These are phyloP conservation scores for Rubroshorea leprosula DNA, from an alignment of 345 rosid genomes.

Conservation along the genomic window DNA sequence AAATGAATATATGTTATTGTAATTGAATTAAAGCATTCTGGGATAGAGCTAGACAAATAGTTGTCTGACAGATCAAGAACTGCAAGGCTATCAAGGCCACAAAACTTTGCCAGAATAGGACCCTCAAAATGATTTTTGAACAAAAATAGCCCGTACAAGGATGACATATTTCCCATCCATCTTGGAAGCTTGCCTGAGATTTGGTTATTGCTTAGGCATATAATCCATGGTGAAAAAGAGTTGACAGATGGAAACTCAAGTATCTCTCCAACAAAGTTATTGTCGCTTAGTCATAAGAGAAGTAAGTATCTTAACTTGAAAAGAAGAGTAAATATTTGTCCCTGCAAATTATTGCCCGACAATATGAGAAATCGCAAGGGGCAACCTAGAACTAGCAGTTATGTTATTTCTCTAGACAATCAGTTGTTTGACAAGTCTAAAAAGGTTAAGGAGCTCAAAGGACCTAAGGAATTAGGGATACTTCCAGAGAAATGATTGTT, in stretches of 20 bases:
- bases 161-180: background rate
- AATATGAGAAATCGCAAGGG: background rate
- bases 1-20: background rate
- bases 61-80: slow-evolving; percentile 19
- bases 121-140: slow-evolving; percentile 10
- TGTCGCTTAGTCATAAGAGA: slow-evolving; percentile 6
- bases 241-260: background rate
- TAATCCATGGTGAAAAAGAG: background rate
- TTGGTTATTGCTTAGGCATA: slow-evolving; percentile 17
- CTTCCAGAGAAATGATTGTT: slow-evolving; percentile 14
- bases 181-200: slow-evolving; percentile 16
- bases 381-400: background rate
- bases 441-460: background rate
- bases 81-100: fast-evolving
- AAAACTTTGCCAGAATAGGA: slow-evolving; percentile 4
- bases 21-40: background rate
- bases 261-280: background rate
- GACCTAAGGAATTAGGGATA: slow-evolving; percentile 21
- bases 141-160: background rate
- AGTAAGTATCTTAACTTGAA: background rate
- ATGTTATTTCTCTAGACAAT: slow-evolving; percentile 12
- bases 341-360: slow-evolving; percentile 25
- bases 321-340: background rate
- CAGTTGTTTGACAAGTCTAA: slow-evolving; percentile 24
- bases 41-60: background rate